phyloP scores from a whole-genome alignment of 139 green algal species.

The Mesotaenium endlicherianum region DNA sequence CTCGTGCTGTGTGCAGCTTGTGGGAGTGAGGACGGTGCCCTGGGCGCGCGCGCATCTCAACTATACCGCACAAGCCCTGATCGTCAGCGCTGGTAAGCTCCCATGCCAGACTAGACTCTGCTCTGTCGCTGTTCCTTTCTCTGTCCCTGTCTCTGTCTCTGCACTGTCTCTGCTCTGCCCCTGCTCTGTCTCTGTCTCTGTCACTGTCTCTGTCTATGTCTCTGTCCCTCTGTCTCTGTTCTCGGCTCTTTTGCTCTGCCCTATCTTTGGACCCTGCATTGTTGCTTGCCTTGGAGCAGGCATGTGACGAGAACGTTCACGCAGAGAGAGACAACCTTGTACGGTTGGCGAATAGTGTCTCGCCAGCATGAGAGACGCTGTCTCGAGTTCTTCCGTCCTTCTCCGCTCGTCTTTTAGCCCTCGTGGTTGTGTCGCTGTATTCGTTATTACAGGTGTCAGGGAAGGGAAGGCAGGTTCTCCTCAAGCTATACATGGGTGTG shows the following conservation, averaged over 20 bases:
- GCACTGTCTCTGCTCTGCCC: not conserved
- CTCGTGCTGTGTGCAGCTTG: not conserved
- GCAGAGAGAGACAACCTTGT: no score
- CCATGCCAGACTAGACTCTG: not conserved
- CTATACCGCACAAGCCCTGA: constrained; percentile 45
- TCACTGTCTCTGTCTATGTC: constrained; percentile 10
- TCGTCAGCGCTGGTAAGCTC: constrained; percentile 35
- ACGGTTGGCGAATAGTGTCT: no score
- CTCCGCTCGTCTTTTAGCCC: no score
- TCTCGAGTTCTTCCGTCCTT: no score
- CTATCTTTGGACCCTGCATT: not conserved
- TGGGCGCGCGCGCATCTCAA: constrained; percentile 45
- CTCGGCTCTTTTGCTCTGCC: not conserved
- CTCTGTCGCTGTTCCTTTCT: constrained; percentile 8
- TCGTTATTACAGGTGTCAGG: no score
- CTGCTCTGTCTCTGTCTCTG: constrained; percentile 2
- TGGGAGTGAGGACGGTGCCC: constrained; percentile 24
- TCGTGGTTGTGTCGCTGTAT: no score
- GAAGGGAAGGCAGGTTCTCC: no score
- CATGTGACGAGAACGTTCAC: not conserved
- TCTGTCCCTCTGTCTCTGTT: not conserved
- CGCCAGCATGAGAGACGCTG: no score
- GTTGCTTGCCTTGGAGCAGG: not conserved
- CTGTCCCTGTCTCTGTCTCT: constrained; percentile 4
- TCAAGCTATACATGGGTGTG: no score